phyloP scores from a whole-genome alignment of 163 green algal species.

The Scenedesmus sp. region DNA sequence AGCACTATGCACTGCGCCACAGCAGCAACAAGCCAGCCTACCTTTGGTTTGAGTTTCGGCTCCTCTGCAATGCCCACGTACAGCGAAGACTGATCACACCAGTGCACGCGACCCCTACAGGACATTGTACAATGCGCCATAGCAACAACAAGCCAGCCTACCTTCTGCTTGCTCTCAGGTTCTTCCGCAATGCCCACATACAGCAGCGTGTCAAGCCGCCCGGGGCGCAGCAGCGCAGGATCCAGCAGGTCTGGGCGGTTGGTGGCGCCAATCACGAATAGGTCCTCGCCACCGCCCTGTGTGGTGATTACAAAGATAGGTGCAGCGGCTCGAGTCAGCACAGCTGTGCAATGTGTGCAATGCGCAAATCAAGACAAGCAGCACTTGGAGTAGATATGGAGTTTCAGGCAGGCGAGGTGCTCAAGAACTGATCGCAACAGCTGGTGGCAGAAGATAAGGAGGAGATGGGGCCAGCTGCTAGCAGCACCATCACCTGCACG shows the following conservation, averaged over 20 bases:
- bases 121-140: neutral
- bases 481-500: conserved; percentile 44
- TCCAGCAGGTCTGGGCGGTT: conserved; percentile 96
- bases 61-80: conserved; percentile 87
- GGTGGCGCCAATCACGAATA: conserved; percentile 93
- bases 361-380: neutral
- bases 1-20: neutral
- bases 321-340: too few relatives aligned
- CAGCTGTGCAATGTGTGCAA: neutral
- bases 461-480: neutral
- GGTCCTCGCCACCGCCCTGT: conserved; percentile 55
- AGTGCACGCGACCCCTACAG: too few relatives aligned
- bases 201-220: conserved; percentile 87
- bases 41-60: conserved; percentile 57
- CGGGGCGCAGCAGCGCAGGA: conserved; percentile 87
- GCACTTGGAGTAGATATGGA: too few relatives aligned
- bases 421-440: too few relatives aligned
- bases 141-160: neutral
- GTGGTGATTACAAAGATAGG: neutral
- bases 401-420: too few relatives aligned
- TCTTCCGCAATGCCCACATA: conserved; percentile 87
- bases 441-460: too few relatives aligned
- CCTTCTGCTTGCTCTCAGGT: conserved; percentile 59
- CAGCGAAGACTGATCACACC: conserved; percentile 48
- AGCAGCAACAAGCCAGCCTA: conserved; percentile 9